Conservation (phyloP, 768 basidiomycete genomes). For the Rickenella mellea region DNA sequence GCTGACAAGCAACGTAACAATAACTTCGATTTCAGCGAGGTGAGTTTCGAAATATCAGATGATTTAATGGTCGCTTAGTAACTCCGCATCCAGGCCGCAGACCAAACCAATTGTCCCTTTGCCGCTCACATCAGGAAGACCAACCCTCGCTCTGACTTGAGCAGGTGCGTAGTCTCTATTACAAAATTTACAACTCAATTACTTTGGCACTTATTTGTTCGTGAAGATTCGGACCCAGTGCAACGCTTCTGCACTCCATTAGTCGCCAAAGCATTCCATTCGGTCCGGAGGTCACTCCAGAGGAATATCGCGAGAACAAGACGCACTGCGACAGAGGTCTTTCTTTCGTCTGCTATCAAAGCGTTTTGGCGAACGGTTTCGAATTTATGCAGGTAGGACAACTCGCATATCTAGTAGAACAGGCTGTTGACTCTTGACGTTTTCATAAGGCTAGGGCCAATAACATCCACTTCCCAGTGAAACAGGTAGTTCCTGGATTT, state of each 20-base stretch:
- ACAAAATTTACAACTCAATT: not conserved
- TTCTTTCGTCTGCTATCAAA: slow-evolving; percentile 32
- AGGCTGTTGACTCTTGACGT: not conserved
- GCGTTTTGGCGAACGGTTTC: slow-evolving; percentile 20
- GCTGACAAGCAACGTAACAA: slow-evolving; percentile 18
- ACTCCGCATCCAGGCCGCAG: no score
- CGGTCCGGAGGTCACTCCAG: slow-evolving; percentile 37
- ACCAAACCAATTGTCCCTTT: slow-evolving; percentile 22
- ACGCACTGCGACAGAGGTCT: slow-evolving; percentile 40
- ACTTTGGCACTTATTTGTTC: not conserved
- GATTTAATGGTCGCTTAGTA: no score
- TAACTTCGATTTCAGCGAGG: slow-evolving; percentile 17
- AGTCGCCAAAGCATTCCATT: slow-evolving; percentile 41
- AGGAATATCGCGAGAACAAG: slow-evolving; percentile 25
- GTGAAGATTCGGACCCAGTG: not conserved
- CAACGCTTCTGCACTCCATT: slow-evolving; percentile 23
- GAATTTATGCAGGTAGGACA: slow-evolving; percentile 20
- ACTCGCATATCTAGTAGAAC: slow-evolving; percentile 1
- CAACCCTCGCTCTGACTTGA: slow-evolving; percentile 18
- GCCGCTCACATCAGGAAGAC: slow-evolving; percentile 19
- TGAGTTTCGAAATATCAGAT: no score
- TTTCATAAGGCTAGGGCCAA: slow-evolving; percentile 12
- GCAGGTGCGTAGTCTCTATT: not conserved
- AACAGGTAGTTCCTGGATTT: slow-evolving; percentile 25
- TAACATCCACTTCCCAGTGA: slow-evolving; percentile 21